Evolutionary conservation across 2,329 filamentous ascomycete species (phyloP), one percentile per base, ranked within the genome.

Genomic region (Apiospora kogelbergensis): DNA sequence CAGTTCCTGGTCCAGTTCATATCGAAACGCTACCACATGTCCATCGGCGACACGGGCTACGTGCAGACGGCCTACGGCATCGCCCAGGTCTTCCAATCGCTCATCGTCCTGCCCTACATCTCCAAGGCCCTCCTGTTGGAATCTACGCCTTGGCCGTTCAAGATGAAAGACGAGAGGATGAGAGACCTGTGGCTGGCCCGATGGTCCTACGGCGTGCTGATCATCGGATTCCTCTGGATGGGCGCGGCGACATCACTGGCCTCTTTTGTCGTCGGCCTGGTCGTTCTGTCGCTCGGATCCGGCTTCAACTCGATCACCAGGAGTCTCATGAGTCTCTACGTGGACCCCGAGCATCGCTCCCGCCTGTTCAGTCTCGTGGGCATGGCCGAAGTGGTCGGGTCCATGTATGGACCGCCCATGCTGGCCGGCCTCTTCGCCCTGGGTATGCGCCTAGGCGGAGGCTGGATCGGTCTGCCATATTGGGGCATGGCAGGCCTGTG

Each of bases 391-490:
- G 72, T 76, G 6, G 60, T 78, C 33, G 77, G 77, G 9, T 71
- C 68, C 26, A 70, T 78, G 6, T 79, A 78, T 42, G 73, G 74
- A 3, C 73, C 73, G 37, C 77, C 76, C 0, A 44, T 79, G 66
- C 72, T 80, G 5, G 77, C 77, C 0, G 74, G 68, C 0, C 73
- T 79, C n/a, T 79, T 79, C 70, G 64, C 75, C 3, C 46, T 78
- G 2, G 78, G 77, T 4, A 72, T 79, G 74, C 72, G 68, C 11
- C 69, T 75, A 10, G 73, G 72, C 1, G 75, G 73, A 1, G 72
- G 45, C 7, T 78, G 77, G 77, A 76, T 78, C 17, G 77, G 77
- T 1, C 71, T 79, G 26, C 77, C 77, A 6, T 78, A 78, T 69
- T 73, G 72, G 63, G 76, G 73, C 1, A 17, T 78, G 9, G 70